phyloP scores from a whole-genome alignment of 345 rosid genomes.

The Ceriops tagal region DNA sequence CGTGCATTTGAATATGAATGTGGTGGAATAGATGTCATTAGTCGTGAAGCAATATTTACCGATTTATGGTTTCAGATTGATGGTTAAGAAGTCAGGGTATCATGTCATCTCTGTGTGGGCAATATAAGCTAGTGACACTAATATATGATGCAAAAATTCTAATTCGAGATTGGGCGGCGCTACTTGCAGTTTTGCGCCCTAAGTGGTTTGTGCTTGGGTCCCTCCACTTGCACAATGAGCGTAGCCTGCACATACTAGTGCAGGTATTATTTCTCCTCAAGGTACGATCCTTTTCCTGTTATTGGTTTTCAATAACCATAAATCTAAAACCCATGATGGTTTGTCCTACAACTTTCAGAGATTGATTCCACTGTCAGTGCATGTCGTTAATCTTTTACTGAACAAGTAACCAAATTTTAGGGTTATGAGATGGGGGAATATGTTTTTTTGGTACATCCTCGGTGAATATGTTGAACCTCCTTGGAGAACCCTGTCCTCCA shows the following conservation, averaged over 20 bases:
- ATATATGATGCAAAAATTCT: conserved; percentile 23
- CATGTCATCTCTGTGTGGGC: conserved; percentile 12
- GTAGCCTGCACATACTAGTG: conserved; percentile 58
- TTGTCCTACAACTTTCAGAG: conserved; percentile 8
- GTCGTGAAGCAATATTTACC: conserved; percentile 12
- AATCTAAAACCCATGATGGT: conserved; percentile 4
- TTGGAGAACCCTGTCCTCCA: no score
- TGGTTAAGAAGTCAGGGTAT: conserved; percentile 17
- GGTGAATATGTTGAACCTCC: no score
- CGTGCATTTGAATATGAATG: conserved; percentile 6
- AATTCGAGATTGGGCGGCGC: conserved; percentile 35
- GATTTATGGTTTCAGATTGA: conserved; percentile 17
- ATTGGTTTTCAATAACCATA: conserved; percentile 13
- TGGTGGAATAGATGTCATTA: conserved; percentile 23
- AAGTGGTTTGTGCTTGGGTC: conserved; percentile 55
- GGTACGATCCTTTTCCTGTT: conserved; percentile 21
- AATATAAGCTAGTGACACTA: conserved; percentile 10
- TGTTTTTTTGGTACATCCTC: no score
- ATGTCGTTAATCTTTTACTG: not conserved
- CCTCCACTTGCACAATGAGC: conserved; percentile 51
- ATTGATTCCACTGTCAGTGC: not conserved
- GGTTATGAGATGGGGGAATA: no score
- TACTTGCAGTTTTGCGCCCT: conserved; percentile 52
- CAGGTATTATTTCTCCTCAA: conserved; percentile 38
- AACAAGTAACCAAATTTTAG: no score